Conservation (phyloP, 176 grass and related monocot species). For the Phoenix roebelenii region DNA sequence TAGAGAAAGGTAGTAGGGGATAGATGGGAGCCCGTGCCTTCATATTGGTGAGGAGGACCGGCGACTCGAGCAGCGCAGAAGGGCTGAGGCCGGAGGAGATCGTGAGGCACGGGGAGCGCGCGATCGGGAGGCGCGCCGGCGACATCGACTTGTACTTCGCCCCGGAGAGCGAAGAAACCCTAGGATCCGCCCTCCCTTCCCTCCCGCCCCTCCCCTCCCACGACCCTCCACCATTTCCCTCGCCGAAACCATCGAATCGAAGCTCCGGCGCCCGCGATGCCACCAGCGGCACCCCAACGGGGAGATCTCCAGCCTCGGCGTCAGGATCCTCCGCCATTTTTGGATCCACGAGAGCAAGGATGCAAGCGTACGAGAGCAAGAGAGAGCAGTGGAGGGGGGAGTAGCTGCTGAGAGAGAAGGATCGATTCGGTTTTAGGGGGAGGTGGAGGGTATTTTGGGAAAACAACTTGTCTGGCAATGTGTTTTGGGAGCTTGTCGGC, state of each 20-base stretch:
- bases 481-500: background rate
- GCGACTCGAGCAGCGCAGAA: slow-evolving; percentile 71
- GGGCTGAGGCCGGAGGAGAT: slow-evolving; percentile 87
- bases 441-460: slow-evolving; percentile 39
- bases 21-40: slow-evolving; percentile 29
- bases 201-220: background rate
- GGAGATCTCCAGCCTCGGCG: slow-evolving; percentile 2
- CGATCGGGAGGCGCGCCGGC: slow-evolving; percentile 74
- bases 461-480: background rate
- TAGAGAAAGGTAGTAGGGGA: no score
- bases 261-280: background rate
- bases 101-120: slow-evolving; percentile 68
- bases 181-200: slow-evolving; percentile 3
- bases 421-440: slow-evolving; percentile 3
- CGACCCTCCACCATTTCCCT: background rate
- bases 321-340: no score
- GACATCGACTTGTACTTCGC: slow-evolving; percentile 97
- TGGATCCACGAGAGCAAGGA: slow-evolving; percentile 34
- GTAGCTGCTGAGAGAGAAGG: slow-evolving; percentile 13
- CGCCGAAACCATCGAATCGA: background rate
- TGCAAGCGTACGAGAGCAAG: slow-evolving; percentile 28
- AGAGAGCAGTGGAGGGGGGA: slow-evolving; percentile 11
- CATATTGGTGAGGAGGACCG: slow-evolving; percentile 81
- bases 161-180: slow-evolving; percentile 38
- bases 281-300: background rate